These are phyloP conservation scores for Coniferiporia weirii DNA, from an alignment of 1,284 basidiomycete species.

Conservation along the genomic window DNA sequence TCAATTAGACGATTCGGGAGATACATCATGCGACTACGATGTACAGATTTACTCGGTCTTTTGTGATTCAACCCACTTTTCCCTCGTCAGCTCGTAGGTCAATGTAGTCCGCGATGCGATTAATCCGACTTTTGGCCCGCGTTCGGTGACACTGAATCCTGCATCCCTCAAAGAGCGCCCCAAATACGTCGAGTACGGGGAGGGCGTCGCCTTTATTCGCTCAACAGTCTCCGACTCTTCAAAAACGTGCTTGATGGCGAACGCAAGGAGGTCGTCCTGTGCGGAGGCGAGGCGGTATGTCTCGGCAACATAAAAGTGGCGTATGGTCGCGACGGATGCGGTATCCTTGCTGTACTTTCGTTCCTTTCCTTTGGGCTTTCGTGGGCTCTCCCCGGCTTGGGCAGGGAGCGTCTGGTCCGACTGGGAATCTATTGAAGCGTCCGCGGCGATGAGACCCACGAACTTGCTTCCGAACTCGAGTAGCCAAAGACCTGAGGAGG, in stretches of 20 bases:
- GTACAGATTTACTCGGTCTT: conserved; percentile 13
- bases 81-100: conserved; percentile 36
- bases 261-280: conserved; percentile 60
- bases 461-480: conserved; percentile 56
- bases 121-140: conserved; percentile 43
- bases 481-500: conserved; percentile 63
- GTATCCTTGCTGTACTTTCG: conserved; percentile 27
- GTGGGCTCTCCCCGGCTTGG: conserved; percentile 9
- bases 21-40: neutral
- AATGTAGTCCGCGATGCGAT: conserved; percentile 45
- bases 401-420: conserved; percentile 27
- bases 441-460: conserved; percentile 66
- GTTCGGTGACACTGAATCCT: conserved; percentile 48
- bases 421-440: conserved; percentile 44
- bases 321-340: conserved; percentile 55
- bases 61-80: conserved; percentile 33
- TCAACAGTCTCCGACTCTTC: conserved; percentile 35
- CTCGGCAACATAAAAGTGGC: conserved; percentile 73
- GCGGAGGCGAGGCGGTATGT: conserved; percentile 51
- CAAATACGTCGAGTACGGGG: conserved; percentile 49
- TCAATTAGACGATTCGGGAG: no score
- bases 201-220: conserved; percentile 42
- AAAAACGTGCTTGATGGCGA: conserved; percentile 58
- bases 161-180: conserved; percentile 38
- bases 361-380: conserved; percentile 8